phyloP scores from a whole-genome alignment of 768 basidiomycete genomes.

The Boletus rubroflammeus region DNA sequence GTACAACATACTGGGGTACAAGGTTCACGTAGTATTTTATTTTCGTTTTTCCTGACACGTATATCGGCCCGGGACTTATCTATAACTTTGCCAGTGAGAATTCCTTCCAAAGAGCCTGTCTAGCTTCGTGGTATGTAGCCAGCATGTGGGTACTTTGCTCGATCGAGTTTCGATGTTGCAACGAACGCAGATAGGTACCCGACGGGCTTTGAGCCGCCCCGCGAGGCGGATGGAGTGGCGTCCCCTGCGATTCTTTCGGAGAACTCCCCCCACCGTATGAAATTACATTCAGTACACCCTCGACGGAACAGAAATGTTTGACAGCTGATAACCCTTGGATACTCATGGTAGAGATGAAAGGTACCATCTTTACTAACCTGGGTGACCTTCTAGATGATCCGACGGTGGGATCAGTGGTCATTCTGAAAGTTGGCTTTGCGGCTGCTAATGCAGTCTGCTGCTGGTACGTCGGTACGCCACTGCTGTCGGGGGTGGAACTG shows the following conservation, averaged over 20 bases:
- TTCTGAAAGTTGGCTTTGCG: neutral
- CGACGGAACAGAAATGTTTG: neutral
- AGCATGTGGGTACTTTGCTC: neutral
- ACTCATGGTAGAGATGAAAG: neutral
- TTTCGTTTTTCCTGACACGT: neutral
- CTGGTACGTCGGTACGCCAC: neutral
- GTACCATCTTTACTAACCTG: neutral
- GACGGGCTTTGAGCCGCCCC: neutral
- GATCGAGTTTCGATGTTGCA: neutral
- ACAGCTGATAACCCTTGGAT: neutral
- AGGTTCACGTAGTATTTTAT: neutral
- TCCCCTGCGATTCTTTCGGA: neutral
- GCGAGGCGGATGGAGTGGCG: neutral
- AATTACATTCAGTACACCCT: neutral
- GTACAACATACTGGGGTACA: neutral
- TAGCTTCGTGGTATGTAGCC: neutral
- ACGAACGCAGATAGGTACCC: neutral
- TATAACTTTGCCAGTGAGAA: neutral
- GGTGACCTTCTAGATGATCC: neutral
- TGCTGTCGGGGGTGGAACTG: neutral
- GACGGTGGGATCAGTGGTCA: neutral
- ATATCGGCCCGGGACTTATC: neutral
- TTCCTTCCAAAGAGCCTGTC: neutral
- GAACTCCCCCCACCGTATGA: neutral
- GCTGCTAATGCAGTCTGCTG: neutral